Conservation (phyloP, 2,329 filamentous ascomycete species). For the Hypoxylon sp. region DNA sequence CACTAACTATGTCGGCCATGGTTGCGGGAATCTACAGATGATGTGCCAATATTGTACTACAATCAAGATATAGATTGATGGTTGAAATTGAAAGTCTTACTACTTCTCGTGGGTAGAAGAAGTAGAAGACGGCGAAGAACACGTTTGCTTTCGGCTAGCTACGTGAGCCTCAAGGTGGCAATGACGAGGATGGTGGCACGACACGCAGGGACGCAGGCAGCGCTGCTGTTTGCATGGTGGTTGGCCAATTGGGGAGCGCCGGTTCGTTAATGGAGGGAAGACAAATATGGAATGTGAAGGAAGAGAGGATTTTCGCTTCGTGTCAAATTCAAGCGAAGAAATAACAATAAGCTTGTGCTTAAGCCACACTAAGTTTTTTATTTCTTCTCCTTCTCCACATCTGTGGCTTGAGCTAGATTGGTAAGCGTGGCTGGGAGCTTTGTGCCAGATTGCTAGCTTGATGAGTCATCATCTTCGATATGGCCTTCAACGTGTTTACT, state of each 20-base stretch:
- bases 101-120: slow-evolving; percentile 11
- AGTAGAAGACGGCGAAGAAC: slow-evolving; percentile 20
- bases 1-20: slow-evolving; percentile 60
- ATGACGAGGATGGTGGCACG: slow-evolving; percentile 45
- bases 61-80: slow-evolving; percentile 14
- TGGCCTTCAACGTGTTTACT: not conserved
- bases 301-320: slow-evolving; percentile 39
- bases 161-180: slow-evolving; percentile 46
- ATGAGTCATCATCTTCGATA: slow-evolving; percentile 12
- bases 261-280: slow-evolving; percentile 27
- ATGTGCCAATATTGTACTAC: slow-evolving; percentile 1
- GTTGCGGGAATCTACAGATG: slow-evolving; percentile 29
- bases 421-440: not conserved
- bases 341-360: slow-evolving; percentile 19
- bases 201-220: slow-evolving; percentile 48
- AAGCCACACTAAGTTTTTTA: slow-evolving; percentile 1
- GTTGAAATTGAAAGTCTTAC: not conserved
- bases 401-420: slow-evolving; percentile 7
- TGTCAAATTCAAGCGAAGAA: slow-evolving; percentile 44
- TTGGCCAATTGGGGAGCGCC: slow-evolving; percentile 45
- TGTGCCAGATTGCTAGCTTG: not conserved
- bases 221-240: slow-evolving; percentile 51
- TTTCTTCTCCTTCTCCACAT: not conserved
- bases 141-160: slow-evolving; percentile 41
- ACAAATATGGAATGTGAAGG: slow-evolving; percentile 39